These are phyloP conservation scores for Pleurotus sapidus DNA, from an alignment of 768 basidiomycete species.

Conservation along the genomic window DNA sequence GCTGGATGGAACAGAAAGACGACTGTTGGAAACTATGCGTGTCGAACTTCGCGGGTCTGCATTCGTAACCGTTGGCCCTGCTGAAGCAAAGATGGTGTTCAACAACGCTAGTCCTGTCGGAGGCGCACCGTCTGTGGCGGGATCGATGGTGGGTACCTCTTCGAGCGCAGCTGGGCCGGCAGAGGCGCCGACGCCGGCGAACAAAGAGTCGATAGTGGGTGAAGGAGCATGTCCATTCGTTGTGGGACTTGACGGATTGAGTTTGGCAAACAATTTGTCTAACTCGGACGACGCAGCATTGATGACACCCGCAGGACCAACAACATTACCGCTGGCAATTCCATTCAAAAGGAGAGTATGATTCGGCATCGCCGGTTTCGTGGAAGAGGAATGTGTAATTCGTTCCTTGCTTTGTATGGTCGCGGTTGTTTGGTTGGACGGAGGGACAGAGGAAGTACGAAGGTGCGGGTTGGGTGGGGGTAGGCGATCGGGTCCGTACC, in stretches of 20 bases:
- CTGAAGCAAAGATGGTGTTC: slow-evolving; percentile 75
- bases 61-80: slow-evolving; percentile 22
- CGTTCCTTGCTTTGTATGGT: neutral
- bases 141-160: slow-evolving; percentile 2
- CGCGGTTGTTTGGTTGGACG: slow-evolving; percentile 6
- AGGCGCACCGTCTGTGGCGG: slow-evolving; percentile 17
- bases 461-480: slow-evolving; percentile 52
- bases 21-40: slow-evolving; percentile 14
- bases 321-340: neutral
- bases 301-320: neutral
- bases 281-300: slow-evolving; percentile 36
- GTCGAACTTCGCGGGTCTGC: slow-evolving; percentile 11
- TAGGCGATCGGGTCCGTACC: slow-evolving; percentile 64
- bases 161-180: slow-evolving; percentile 23
- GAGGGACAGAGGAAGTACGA: slow-evolving; percentile 22
- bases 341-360: neutral
- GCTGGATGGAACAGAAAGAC: neutral
- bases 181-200: slow-evolving; percentile 13
- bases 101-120: slow-evolving; percentile 59
- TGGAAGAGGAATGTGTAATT: neutral
- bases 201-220: slow-evolving; percentile 9
- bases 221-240: slow-evolving; percentile 13
- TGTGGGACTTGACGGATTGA: slow-evolving; percentile 22
- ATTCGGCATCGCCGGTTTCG: neutral
- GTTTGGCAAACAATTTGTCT: slow-evolving; percentile 46